Evolutionary conservation across 202 grass and related monocot genomes (phyloP), one percentile per base, ranked within the genome.

Genomic region (Zizania palustris): DNA sequence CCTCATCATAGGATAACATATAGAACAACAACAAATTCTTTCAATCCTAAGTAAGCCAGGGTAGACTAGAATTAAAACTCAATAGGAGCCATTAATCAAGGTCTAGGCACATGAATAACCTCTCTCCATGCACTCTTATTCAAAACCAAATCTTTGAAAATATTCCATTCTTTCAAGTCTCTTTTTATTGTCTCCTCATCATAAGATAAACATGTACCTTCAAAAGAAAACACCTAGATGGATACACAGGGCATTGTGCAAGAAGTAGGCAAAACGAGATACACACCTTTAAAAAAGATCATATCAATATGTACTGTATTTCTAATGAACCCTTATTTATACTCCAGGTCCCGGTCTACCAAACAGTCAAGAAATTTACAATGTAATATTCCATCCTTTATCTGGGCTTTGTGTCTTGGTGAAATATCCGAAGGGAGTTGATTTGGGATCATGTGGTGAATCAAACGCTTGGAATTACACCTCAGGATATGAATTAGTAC

Each of bases 381-480:
- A 81, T 37, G 12, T 87, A 53, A 90, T 94, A 65, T 98, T 94
- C 70, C 95, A 98, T 80, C 89, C 89, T 20, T 80, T 69, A 74
- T 88, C 80, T 13, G 95, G 95, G 40, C 87, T 90, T 46, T 98
- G 95, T 67, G 75, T 88, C 67, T 57, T 90, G 75, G 71, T 84
- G 48, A 82, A 88, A 15, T 69, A 74, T 68, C 80, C 36, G 0
- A 80, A 85, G 16, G 69, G 54, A 37, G 84, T 98, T 65, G 63
- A 90, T 20, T 79, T 98, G 75, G 95, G 91, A 65, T 60, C 74
- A 15, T 94, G 95, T 45, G 65, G 80, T 37, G 77, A 86, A 64
- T 90, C 91, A 14, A 80, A 71, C 4, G 89, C 84, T 60, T 98
- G 91, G 95, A 90, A 75, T 76, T 98, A 94, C 66, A 94, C 95